Base-by-base conservation (phyloP, 176 grass and related monocot genomes). In the Eleusine coracana region DNA sequence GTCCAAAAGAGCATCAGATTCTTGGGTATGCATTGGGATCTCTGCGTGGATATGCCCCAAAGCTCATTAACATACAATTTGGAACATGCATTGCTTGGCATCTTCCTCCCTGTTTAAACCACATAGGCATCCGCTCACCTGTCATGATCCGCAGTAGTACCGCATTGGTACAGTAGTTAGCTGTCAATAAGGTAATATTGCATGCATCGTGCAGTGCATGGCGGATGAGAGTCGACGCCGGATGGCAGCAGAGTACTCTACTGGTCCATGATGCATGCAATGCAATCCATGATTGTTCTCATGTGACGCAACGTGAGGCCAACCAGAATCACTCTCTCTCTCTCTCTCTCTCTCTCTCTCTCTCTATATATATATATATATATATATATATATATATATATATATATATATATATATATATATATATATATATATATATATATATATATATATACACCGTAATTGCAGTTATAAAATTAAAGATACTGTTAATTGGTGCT, bases 261-360 rank as follows among this genome's bases (percentile, higher is more conserved):
- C 73, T 82, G 67, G 79, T 37, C 83, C 73, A 73, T 86, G 68
- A 67, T 86, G 59, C 59, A 52, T 75, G 54, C 52, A 41, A 50
- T 79, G 41, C 50, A 44, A 62, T 79, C 10, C 71, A 90, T 93
- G 86, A 81, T 88, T 78, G 88, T 88, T 81, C 80, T 93, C 92
- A 88, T 90, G 92, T 86, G 88, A 87, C 42, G 74, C 73, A 90
- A 93, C 87, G 87, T 93, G 91, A 86, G 64, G 25, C 85, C 89
- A 91, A 86, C 69, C 50, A 54, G 37, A 58, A 28, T 68, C 66
- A 67, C 50, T 63, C 62, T 29, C 62, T 9, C 48, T 14, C 77
- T 48, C 51, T 63, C 62, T 29, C 62, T 55, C 64, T 82, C 31
- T 21, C 49, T 34, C 31, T 34, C 31, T 34, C 31, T 34, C 31